These are phyloP conservation scores for Adenanthera pavonina DNA, from an alignment of 306 rosid genomes.

Conservation along the genomic window DNA sequence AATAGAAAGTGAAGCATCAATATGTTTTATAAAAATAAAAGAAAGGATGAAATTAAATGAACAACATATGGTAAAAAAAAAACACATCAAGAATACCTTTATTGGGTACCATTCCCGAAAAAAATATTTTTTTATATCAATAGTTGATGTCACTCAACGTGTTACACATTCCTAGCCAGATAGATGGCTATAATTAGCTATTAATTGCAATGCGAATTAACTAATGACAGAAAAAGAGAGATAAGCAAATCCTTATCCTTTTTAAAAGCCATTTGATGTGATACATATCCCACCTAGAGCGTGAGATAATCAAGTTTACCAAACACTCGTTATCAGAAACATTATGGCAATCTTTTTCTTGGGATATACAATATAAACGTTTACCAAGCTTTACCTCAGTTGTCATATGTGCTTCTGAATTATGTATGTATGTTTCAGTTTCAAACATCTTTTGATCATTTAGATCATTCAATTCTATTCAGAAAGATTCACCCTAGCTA, in stretches of 20 bases:
- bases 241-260: constrained; percentile 37
- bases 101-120: neutral
- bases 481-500: no score
- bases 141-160: constrained; percentile 18
- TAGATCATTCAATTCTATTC: no score
- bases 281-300: neutral
- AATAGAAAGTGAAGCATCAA: no score
- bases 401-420: constrained; percentile 20
- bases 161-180: constrained; percentile 34
- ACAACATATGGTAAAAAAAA: no score
- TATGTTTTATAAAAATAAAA: no score
- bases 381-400: constrained; percentile 32
- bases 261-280: constrained; percentile 11
- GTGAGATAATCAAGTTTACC: neutral
- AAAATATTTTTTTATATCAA: neutral
- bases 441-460: neutral
- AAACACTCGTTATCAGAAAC: neutral
- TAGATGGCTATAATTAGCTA: neutral
- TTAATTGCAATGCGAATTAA: neutral
- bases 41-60: neutral
- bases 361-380: neutral
- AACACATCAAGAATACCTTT: no score
- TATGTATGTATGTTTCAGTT: constrained; percentile 3
- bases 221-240: neutral
- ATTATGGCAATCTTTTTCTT: neutral